Evolutionary conservation across 2,329 filamentous ascomycete species (phyloP), one percentile per base, ranked within the genome.

Genomic region (Hypoxylon sp.): DNA sequence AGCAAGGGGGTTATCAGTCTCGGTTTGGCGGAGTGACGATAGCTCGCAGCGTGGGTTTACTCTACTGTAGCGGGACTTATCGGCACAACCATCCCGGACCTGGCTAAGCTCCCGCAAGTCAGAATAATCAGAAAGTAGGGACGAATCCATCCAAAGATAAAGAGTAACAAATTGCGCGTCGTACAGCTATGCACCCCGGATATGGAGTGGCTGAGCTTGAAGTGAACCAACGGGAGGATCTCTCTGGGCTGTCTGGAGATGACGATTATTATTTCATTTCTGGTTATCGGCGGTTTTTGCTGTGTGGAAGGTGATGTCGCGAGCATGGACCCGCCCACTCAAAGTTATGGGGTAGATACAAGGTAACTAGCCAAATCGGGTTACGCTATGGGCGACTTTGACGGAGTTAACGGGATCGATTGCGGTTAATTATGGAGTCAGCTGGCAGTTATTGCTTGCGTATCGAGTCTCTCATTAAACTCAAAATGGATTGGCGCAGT

Each of bases 381-480:
- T 44, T 60, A 53, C 14, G 50, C 22, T 37, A 35, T 55, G 30
- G 30, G 37, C 31, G 40, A 57, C 53, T 61, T 44, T 51, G 50
- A 50, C 58, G 58, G 58, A 62, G 30, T 59, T 64, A 58, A 66
- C 61, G 68, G 65, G 65, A 71, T 68, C 62, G 51, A 60, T 53
- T 67, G 58, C 69, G 69, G 69, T 69, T 72, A 72, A 70, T 66
- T 70, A 68, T 72, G 67, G 69, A 42, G 64, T 58, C 30, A 6
- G 33, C 3, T 40, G 30, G 27, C 17, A 14, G 22, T 49, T 7
- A 20, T 22, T 3, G 17, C 40, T 17, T 17, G 20, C 17, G 17
- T 17, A 44, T 44, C 40, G 40, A 44, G 8, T 46, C n/a, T 37
- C 22, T 44, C 54, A 31, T 54, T 56, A 46, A 62, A 54, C 42